Evolutionary conservation across 2,329 filamentous ascomycete species (phyloP).

Genomic region (Colletotrichum lentis): DNA sequence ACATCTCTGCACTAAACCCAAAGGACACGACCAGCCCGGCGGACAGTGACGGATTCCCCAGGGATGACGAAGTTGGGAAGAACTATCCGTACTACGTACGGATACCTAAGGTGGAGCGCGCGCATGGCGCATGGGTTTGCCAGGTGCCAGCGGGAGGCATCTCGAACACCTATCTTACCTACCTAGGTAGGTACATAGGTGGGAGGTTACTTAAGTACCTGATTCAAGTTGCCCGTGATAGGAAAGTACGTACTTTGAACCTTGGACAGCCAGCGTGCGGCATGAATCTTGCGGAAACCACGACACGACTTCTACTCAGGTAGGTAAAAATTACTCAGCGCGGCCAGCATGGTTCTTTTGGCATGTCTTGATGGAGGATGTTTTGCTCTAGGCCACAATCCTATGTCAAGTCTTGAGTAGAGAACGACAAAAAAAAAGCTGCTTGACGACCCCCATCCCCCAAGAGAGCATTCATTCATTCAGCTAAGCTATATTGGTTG

Average conservation of each 20-base stretch:
- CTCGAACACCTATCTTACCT: background rate
- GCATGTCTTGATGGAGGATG: background rate
- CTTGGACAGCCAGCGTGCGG: background rate
- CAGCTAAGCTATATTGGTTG: constrained; percentile 8
- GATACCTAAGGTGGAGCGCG: background rate
- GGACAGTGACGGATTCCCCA: constrained; percentile 19
- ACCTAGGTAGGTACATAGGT: too few species aligned
- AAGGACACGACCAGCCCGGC: too few species aligned
- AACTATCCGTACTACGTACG: too few species aligned
- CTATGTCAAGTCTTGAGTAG: background rate
- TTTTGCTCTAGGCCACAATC: background rate
- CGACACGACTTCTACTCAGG: background rate
- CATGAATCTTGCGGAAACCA: constrained; percentile 1
- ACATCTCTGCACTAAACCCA: too few species aligned
- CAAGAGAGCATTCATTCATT: background rate
- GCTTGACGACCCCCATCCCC: too few species aligned
- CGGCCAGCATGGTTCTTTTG: background rate
- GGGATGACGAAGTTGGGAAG: constrained; percentile 29
- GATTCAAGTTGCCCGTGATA: background rate
- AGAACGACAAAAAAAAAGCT: background rate
- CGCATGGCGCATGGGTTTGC: constrained; percentile 17
- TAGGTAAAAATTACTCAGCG: background rate
- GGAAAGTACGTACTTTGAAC: background rate
- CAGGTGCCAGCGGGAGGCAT: background rate
- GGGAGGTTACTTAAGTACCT: background rate